These are phyloP conservation scores for Capsicum pubescens DNA, from an alignment of 257 asterid genomes.

Conservation along the genomic window DNA sequence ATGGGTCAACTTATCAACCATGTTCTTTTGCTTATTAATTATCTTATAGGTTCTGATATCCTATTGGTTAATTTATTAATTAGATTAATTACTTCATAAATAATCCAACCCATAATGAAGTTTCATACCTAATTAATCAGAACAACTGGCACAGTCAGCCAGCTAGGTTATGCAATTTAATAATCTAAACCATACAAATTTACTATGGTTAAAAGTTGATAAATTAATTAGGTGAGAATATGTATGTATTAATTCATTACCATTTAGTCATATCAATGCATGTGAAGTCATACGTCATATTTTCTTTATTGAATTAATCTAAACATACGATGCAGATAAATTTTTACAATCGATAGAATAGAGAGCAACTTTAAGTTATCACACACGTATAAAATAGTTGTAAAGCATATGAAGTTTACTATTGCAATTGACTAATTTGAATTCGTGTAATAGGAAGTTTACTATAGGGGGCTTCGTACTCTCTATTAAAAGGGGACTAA, in stretches of 20 bases:
- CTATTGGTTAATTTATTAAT: background rate
- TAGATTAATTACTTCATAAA: background rate
- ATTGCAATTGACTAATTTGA: too few species aligned
- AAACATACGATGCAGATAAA: background rate
- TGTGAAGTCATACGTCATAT: background rate
- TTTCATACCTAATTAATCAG: background rate
- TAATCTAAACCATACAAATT: background rate
- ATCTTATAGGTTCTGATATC: background rate
- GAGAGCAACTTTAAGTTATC: background rate
- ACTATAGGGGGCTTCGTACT: too few species aligned
- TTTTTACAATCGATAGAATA: background rate
- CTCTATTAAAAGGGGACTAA: too few species aligned
- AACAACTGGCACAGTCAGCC: background rate
- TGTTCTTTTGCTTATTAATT: conserved; percentile 6
- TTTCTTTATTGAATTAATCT: background rate
- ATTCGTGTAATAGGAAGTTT: too few species aligned
- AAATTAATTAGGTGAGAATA: background rate
- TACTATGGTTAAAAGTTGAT: background rate
- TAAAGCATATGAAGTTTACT: too few species aligned
- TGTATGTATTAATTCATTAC: background rate
- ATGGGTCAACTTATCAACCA: conserved; percentile 15
- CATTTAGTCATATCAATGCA: background rate
- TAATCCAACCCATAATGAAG: background rate
- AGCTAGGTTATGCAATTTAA: too few species aligned
- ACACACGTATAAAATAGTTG: background rate